Evolutionary conservation across 2,329 filamentous ascomycete genomes (phyloP).

Genomic region (Cladosporium phlei): DNA sequence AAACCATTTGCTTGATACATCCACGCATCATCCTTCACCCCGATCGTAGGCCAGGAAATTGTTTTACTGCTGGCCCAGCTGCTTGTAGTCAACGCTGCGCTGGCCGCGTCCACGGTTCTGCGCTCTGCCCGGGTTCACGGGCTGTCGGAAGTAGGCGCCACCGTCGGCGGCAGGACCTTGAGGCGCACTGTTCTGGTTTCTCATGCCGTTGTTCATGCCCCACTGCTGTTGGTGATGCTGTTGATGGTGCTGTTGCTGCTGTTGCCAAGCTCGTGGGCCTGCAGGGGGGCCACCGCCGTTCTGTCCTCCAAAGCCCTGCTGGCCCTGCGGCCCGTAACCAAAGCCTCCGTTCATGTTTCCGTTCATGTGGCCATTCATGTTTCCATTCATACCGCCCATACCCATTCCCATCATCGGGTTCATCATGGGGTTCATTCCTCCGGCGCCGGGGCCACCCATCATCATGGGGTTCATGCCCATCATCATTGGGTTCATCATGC

Average conservation of each 20-base stretch:
- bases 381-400: conserved; percentile 12
- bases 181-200: neutral
- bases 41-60: too few relatives aligned
- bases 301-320: conserved; percentile 6
- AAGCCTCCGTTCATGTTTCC: conserved; percentile 18
- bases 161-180: conserved; percentile 52
- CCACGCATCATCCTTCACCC: too few relatives aligned
- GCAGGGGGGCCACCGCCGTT: conserved; percentile 9
- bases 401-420: conserved; percentile 31
- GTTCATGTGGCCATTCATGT: conserved; percentile 19
- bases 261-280: conserved; percentile 13
- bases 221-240: conserved; percentile 13
- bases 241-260: conserved; percentile 2
- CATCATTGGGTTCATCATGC: conserved; percentile 38
- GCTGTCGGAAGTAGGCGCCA: conserved; percentile 90
- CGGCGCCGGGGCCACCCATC: conserved; percentile 29
- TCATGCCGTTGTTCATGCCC: conserved; percentile 18
- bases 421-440: conserved; percentile 31
- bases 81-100: conserved; percentile 84
- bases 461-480: conserved; percentile 34
- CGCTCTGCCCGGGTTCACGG: conserved; percentile 85
- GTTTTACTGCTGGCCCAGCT: conserved; percentile 48
- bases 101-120: conserved; percentile 57
- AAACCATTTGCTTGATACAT: neutral
- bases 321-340: neutral